Conservation (phyloP, 345 rosid species). For the Lumnitzera littorea region DNA sequence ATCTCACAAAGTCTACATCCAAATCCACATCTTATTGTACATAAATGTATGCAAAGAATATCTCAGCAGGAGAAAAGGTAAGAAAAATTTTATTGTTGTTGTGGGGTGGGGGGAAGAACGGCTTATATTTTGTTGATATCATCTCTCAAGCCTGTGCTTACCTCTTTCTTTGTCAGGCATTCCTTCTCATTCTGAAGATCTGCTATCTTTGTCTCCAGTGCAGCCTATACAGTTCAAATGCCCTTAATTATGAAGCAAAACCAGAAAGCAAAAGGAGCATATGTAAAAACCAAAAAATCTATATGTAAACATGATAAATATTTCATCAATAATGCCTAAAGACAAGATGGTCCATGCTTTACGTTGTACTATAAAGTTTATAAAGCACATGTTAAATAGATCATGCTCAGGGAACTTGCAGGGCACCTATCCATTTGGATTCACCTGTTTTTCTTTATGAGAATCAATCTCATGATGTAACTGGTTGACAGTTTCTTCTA, state of each 20-base stretch:
- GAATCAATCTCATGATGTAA: slow-evolving; percentile 40
- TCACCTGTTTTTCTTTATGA: slow-evolving; percentile 43
- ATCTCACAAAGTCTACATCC: too few species aligned
- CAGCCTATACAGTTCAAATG: slow-evolving; percentile 25
- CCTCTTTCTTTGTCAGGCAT: slow-evolving; percentile 27
- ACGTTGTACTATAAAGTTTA: too few species aligned
- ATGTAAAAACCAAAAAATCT: background rate
- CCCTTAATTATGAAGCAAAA: background rate
- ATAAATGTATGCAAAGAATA: too few species aligned
- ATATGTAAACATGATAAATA: too few species aligned
- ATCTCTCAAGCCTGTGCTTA: slow-evolving; percentile 2
- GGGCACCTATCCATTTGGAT: background rate
- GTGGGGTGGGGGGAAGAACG: too few species aligned
- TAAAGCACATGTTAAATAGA: too few species aligned
- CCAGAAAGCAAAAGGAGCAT: slow-evolving; percentile 1
- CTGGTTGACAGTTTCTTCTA: slow-evolving; percentile 41
- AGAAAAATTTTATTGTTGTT: too few species aligned
- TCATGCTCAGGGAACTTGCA: too few species aligned
- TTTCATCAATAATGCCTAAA: too few species aligned
- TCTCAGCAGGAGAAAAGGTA: too few species aligned
- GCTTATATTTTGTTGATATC: background rate
- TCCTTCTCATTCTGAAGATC: slow-evolving; percentile 25
- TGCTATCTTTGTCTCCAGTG: slow-evolving; percentile 29
- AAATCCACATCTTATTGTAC: too few species aligned
- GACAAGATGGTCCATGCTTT: too few species aligned